Conservation (phyloP, 2,329 filamentous ascomycete genomes). For the Scolecobasidium constrictum region DNA sequence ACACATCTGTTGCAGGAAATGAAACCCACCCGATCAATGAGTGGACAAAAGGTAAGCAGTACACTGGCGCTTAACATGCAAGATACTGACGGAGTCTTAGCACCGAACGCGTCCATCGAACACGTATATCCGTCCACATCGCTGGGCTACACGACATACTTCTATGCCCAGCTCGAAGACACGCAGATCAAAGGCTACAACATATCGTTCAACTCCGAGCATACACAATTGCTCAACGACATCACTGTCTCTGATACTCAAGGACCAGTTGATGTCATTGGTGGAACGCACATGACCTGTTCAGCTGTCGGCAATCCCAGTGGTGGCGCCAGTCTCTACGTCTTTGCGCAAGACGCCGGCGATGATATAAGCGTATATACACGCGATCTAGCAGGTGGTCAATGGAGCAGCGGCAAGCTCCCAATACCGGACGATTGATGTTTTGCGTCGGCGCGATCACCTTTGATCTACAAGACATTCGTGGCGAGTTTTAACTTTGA, state of each 20-base stretch:
- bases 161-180: slow-evolving; percentile 4
- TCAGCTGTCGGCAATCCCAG: not conserved
- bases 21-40: slow-evolving; percentile 1
- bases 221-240: not conserved
- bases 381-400: not conserved
- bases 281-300: not conserved
- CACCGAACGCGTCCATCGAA: not conserved
- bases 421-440: not conserved
- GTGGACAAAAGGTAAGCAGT: slow-evolving; percentile 1
- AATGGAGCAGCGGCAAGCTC: not conserved
- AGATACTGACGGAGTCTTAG: not conserved
- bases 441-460: too few relatives aligned
- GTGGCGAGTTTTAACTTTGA: too few relatives aligned
- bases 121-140: not conserved
- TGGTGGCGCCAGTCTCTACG: not conserved
- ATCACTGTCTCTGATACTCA: not conserved
- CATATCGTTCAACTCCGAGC: slow-evolving; percentile 1
- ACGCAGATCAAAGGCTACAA: slow-evolving; percentile 4
- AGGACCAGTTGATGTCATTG: not conserved
- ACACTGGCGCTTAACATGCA: too few relatives aligned
- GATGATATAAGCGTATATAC: not conserved
- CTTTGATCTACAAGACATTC: too few relatives aligned
- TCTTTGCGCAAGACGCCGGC: slow-evolving; percentile 2
- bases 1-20: not conserved
- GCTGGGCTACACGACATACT: slow-evolving; percentile 1